Conservation (phyloP, 768 basidiomycete genomes). For the Gymnopilus junonius region DNA sequence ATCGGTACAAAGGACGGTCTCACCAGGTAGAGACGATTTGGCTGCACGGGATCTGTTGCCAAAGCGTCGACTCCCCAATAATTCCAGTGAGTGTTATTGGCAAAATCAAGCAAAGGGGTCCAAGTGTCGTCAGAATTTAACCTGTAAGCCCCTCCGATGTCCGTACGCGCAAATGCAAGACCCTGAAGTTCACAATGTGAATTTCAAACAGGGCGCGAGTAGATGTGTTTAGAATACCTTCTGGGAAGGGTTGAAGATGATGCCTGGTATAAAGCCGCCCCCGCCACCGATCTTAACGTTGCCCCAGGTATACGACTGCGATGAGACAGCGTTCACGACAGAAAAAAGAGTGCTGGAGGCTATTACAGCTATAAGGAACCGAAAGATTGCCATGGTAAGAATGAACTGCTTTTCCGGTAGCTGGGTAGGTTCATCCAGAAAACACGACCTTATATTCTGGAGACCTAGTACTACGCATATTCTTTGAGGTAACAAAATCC, state of each 20-base stretch:
- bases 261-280: slow-evolving; percentile 57
- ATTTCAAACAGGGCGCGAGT: background rate
- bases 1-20: background rate
- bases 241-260: slow-evolving; percentile 64
- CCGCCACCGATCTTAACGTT: slow-evolving; percentile 61
- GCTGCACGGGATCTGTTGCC: slow-evolving; percentile 63
- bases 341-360: slow-evolving; percentile 28
- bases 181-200: slow-evolving; percentile 35
- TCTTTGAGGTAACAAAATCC: slow-evolving; percentile 1
- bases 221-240: slow-evolving; percentile 29
- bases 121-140: slow-evolving; percentile 64
- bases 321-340: slow-evolving; percentile 42
- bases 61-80: slow-evolving; percentile 67
- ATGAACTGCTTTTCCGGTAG: background rate
- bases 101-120: slow-evolving; percentile 66
- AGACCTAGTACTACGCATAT: background rate
- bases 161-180: slow-evolving; percentile 67
- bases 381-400: slow-evolving; percentile 35
- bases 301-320: slow-evolving; percentile 62
- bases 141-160: slow-evolving; percentile 69
- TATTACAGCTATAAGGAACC: slow-evolving; percentile 33
- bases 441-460: background rate
- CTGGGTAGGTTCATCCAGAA: background rate
- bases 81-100: slow-evolving; percentile 52
- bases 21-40: slow-evolving; percentile 58